Evolutionary conservation across 257 asterid species (phyloP), one percentile per base, ranked within the genome.

Genomic region (Primulina eburnea): DNA sequence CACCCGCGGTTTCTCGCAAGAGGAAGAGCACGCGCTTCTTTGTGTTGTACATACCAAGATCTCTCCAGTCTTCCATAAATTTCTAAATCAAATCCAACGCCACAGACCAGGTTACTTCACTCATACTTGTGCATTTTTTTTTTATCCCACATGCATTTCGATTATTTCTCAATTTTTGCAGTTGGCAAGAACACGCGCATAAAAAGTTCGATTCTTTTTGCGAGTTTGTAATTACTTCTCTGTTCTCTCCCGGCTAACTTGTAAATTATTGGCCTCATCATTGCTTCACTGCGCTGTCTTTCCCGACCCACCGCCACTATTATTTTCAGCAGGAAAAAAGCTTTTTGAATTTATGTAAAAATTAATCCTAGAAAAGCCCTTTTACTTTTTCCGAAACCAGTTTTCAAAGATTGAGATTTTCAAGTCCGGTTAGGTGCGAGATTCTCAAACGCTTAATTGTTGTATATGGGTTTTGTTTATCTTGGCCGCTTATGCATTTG

Each of bases 221-320:
- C 65, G 75, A 21, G 38, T 33, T 63, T 34, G 52, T 75, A 65
- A 57, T 52, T 38, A 68, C 47, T 17, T 59, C 12, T 12, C 67
- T 29, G 57, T 68, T 35, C 8, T 67, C 34, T 37, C 9, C 52
- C 21, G 34, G 8, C 70, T 79, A 67, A 65, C 40, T 60, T 64
- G 7, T 53, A 29, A 18, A 68, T 68, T 29, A 77, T 71, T 68
- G 72, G n/a, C 60, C 40, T 52, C 75, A 67, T 77, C 58, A 73
- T 76, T 71, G 73, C 72, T 64, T 59, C 40, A 12, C 55, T 38
- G 20, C 57, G 20, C 73, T 66, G 62, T 26, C 40, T 35, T 58
- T 50, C 73, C 60, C 50, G 35, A 37, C 66, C 71, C 63, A 72
- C 53, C 50, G 0, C 59, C 58, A 71, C 53, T 43, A 68, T 68